phyloP scores from a whole-genome alignment of 495 filamentous ascomycete genomes.

The Schizothecium vesticola region DNA sequence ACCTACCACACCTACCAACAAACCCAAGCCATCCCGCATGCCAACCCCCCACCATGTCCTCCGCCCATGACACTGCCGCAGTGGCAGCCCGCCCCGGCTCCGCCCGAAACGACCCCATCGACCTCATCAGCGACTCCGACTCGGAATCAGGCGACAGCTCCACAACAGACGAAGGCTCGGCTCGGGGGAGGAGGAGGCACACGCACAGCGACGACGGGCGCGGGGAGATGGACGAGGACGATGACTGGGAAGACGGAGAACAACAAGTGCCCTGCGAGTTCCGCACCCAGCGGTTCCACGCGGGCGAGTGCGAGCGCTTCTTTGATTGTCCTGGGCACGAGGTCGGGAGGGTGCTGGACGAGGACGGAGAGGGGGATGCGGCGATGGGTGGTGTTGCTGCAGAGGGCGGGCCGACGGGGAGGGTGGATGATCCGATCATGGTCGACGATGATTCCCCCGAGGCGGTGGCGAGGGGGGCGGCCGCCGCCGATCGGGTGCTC shows the following conservation, averaged over 20 bases:
- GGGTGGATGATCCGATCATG: conserved; percentile 9
- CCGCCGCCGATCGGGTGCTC: conserved; percentile 12
- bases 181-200: neutral
- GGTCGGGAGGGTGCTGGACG: conserved; percentile 25
- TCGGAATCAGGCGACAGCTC: neutral
- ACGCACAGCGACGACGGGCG: neutral
- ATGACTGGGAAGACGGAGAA: neutral
- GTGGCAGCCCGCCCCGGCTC: neutral
- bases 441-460: conserved; percentile 4
- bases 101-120: neutral
- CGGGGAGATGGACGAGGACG: neutral
- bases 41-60: neutral
- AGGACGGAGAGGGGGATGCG: neutral
- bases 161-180: neutral
- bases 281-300: conserved; percentile 29
- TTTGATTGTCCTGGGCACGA: conserved; percentile 41
- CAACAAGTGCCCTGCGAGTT: neutral
- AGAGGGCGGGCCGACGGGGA: conserved; percentile 1
- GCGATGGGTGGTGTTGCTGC: neutral
- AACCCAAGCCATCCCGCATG: neutral
- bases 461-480: neutral
- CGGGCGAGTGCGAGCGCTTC: conserved; percentile 39
- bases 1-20: neutral
- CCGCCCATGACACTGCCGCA: neutral
- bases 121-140: neutral